These are phyloP conservation scores for Colletotrichum caudatum DNA, from an alignment of 2,329 filamentous ascomycete genomes.

Conservation along the genomic window DNA sequence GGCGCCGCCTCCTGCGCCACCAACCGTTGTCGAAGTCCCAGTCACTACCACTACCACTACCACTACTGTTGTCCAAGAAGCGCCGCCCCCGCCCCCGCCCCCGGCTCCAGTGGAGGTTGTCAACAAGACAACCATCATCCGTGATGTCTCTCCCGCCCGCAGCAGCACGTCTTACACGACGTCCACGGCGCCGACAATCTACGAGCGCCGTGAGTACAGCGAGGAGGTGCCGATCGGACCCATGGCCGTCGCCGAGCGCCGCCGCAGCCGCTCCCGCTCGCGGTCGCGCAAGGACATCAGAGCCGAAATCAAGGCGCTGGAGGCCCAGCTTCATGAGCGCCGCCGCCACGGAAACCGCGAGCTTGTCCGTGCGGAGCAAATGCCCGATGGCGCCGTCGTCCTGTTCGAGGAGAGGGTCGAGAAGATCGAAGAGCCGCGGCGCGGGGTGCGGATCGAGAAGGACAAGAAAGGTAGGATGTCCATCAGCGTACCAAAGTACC, in stretches of 20 bases:
- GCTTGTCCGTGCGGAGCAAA: slow-evolving; percentile 67
- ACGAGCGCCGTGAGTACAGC: slow-evolving; percentile 55
- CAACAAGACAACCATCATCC: slow-evolving; percentile 60
- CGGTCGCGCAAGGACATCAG: slow-evolving; percentile 71
- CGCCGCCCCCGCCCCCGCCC: slow-evolving; percentile 48
- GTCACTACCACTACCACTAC: slow-evolving; percentile 36
- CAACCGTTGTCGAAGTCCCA: slow-evolving; percentile 45
- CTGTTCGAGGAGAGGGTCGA: slow-evolving; percentile 72
- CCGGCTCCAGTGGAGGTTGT: slow-evolving; percentile 54
- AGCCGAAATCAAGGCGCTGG: slow-evolving; percentile 77
- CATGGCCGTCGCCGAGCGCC: slow-evolving; percentile 55
- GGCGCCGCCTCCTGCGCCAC: slow-evolving; percentile 52
- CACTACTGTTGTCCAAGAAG: slow-evolving; percentile 51
- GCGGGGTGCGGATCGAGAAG: slow-evolving; percentile 79
- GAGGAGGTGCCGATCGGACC: slow-evolving; percentile 54
- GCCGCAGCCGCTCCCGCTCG: slow-evolving; percentile 56
- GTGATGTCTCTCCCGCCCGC: slow-evolving; percentile 63
- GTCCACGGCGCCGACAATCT: slow-evolving; percentile 51
- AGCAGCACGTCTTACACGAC: slow-evolving; percentile 50
- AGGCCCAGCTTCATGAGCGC: slow-evolving; percentile 66
- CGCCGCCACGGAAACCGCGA: slow-evolving; percentile 59
- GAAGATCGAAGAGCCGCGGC: slow-evolving; percentile 64
- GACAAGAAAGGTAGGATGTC: slow-evolving; percentile 97
- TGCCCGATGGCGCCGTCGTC: slow-evolving; percentile 72
- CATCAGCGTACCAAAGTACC: slow-evolving; percentile 81